Conservation (phyloP, 257 asterid genomes). For the Plantago major region DNA sequence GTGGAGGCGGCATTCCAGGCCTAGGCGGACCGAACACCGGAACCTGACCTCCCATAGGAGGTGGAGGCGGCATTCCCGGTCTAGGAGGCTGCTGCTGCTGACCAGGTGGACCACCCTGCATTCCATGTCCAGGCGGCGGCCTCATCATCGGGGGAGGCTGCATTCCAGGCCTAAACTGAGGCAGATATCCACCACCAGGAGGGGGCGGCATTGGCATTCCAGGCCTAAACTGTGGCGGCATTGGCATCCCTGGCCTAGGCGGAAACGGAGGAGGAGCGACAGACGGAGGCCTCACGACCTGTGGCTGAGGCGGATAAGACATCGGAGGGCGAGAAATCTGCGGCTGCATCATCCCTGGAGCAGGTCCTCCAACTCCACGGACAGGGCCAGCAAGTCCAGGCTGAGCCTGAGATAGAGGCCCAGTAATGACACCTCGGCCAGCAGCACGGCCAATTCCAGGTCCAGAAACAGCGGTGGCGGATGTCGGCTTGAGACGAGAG, state of each 20-base stretch:
- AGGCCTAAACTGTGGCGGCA: constrained; percentile 63
- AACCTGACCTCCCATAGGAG: too few relatives aligned
- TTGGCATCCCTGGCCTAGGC: constrained; percentile 46
- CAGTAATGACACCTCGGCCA: too few relatives aligned
- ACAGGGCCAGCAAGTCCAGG: too few relatives aligned
- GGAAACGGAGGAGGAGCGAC: constrained; percentile 47
- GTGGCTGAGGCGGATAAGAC: constrained; percentile 52
- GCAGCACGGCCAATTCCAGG: too few relatives aligned
- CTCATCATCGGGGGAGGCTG: constrained; percentile 41
- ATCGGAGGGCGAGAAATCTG: constrained; percentile 77
- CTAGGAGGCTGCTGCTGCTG: constrained; percentile 68
- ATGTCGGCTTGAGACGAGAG: too few relatives aligned
- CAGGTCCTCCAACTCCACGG: too few relatives aligned
- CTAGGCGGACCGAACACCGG: background rate
- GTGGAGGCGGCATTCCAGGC: constrained; percentile 7
- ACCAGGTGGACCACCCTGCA: constrained; percentile 34
- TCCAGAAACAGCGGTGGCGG: too few relatives aligned
- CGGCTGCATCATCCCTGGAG: too few relatives aligned
- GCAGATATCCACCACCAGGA: constrained; percentile 51
- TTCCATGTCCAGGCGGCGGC: too few relatives aligned
- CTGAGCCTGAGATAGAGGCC: too few relatives aligned
- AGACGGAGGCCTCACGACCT: constrained; percentile 53
- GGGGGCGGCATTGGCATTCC: constrained; percentile 48
- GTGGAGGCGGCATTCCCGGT: constrained; percentile 94
- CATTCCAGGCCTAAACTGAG: constrained; percentile 68